Percentiles rank a stretch among this genome's conserved stretches.
Conservation (phyloP, 371 early-diverging fungal species). For the Actinomortierella wolfii region DNA sequence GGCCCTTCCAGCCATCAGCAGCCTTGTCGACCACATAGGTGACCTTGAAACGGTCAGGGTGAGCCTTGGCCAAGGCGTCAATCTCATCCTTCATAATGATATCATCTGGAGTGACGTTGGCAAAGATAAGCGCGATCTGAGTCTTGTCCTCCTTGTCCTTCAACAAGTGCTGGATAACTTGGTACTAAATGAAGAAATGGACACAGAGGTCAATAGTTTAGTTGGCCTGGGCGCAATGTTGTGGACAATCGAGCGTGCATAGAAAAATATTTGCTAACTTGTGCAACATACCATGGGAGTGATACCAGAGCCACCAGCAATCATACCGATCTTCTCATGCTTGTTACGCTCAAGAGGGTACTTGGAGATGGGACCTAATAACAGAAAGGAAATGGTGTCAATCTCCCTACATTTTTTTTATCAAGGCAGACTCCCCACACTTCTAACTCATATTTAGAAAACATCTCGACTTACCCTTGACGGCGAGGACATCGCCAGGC, state of each 20-base stretch:
- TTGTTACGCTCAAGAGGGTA: conserved; percentile 77
- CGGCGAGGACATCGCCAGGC: conserved; percentile 81
- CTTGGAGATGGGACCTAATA: conserved; percentile 82
- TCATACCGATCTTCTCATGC: conserved; percentile 82
- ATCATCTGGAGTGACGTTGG: conserved; percentile 85
- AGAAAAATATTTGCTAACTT: not conserved
- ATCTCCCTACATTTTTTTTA: not conserved
- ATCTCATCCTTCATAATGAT: conserved; percentile 85
- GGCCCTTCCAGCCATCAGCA: conserved; percentile 65
- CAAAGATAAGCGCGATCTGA: conserved; percentile 86
- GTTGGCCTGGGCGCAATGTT: too few species aligned
- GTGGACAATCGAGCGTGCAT: too few species aligned
- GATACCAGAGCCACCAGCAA: conserved; percentile 93
- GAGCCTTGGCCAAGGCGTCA: conserved; percentile 65
- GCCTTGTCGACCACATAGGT: conserved; percentile 83
- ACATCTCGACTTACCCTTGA: conserved; percentile 71
- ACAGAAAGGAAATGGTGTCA: not conserved
- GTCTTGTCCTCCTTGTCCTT: conserved; percentile 79
- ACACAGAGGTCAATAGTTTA: not conserved
- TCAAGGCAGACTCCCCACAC: too few species aligned
- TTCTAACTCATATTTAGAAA: too few species aligned
- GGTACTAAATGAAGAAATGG: conserved; percentile 27
- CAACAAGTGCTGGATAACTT: conserved; percentile 74
- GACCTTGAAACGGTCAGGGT: conserved; percentile 83
- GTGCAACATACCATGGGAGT: conserved; percentile 78